Percentiles rank a stretch among this genome's conserved stretches.
phyloP scores from a whole-genome alignment of 129 eudicot species.

The Arctium minus region DNA sequence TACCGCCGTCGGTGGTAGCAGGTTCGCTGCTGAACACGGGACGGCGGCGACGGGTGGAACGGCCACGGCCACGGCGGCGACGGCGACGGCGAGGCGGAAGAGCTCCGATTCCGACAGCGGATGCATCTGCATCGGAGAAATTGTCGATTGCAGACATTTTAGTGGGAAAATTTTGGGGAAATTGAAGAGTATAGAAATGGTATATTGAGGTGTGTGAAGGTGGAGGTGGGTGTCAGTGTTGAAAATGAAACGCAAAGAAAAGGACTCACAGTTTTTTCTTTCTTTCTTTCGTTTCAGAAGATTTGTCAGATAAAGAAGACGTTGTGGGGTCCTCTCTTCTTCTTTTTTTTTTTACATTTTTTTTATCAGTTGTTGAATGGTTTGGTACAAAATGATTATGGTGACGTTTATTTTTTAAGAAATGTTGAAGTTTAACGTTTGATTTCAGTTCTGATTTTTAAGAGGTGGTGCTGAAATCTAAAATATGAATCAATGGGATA shows the following conservation, averaged over 20 bases:
- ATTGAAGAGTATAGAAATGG: constrained; percentile 3
- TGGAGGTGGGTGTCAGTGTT: constrained; percentile 16
- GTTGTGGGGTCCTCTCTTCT: constrained; percentile 19
- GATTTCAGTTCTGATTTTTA: too few species aligned
- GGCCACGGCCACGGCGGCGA: constrained; percentile 16
- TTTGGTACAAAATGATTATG: too few species aligned
- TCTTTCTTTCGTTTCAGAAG: constrained; percentile 5
- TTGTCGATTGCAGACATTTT: constrained; percentile 19
- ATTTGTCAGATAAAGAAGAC: constrained; percentile 36
- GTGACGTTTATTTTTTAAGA: too few species aligned
- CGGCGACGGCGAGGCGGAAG: constrained; percentile 33
- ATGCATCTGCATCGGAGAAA: constrained; percentile 12
- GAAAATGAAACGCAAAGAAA: constrained; percentile 16
- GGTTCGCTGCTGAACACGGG: constrained; percentile 31
- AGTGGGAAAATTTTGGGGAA: background rate
- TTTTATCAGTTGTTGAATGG: too few species aligned
- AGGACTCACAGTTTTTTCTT: constrained; percentile 28
- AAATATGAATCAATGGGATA: too few species aligned
- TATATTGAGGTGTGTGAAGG: background rate
- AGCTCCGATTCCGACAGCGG: background rate
- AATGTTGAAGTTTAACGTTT: too few species aligned
- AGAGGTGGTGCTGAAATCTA: too few species aligned
- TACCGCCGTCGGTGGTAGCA: constrained; percentile 31
- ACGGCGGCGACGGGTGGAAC: constrained; percentile 20
- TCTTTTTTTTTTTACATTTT: background rate